Evolutionary conservation across 2,329 filamentous ascomycete species (phyloP), one percentile per base, ranked within the genome.

Genomic region (Botrytis paeoniae): DNA sequence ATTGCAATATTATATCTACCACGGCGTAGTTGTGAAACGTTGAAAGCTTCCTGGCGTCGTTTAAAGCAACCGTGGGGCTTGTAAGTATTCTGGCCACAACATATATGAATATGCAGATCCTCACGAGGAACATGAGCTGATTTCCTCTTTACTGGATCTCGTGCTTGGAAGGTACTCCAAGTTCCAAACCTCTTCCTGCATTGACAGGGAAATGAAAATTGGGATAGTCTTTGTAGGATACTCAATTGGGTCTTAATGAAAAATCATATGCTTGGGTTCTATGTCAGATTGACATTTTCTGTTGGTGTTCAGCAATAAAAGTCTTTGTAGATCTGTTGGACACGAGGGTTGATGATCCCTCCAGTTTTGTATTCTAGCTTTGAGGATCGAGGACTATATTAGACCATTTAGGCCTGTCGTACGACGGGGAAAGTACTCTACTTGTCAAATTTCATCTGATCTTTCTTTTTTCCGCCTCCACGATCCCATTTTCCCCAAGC

Each of bases 21-120:
- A 71, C 18, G 43, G 54, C 41, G 61, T 66, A 66, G 69, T 48
- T n/a, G 60, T 66, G 35, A 37, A n/a, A 61, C 32, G 14, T 32
- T n/a, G 32, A 59, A 66, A 45, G 37, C 37, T 71, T 57, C 61
- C 45, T 71, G 60, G 37, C 68, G 69, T 51, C 22, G 22, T 39
- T 66, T 41, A 20, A 43, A 66, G 69, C 69, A 71, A 29, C 45
- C 43, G 61, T 57, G 60, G 69, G 61, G 60, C 69, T 45, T 54
- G 45, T 35, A 48, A 51, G 60, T 39, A 57, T 41, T 64, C 25
- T 57, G 35, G 45, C 45, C 60, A 64, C 48, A 66, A 22, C 60
- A 71, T 71, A 71, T 71, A 64, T 66, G 18, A 65, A 51, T 71
- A 65, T 71, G 69, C 69, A 66, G 60, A 66, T 65, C 43, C 69